A percentile compares a stretch with the other conserved stretches of the same genome.
phyloP scores from a whole-genome alignment of 1,284 basidiomycete genomes.

The Puccinia triticina region DNA sequence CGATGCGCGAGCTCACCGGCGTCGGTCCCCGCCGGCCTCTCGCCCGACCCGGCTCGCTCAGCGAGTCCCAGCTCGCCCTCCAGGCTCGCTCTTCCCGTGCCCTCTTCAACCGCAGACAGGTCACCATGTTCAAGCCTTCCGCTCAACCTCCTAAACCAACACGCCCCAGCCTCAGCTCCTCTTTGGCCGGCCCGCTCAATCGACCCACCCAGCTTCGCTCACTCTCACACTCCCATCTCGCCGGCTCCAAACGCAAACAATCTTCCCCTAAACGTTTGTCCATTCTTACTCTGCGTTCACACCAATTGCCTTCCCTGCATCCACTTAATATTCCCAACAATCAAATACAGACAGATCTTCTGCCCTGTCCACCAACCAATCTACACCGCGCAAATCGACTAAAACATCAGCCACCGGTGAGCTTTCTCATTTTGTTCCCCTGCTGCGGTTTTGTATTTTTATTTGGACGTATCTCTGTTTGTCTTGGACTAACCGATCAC shows the following conservation, averaged over 20 bases:
- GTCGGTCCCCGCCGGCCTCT: not conserved
- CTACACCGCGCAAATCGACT: constrained; percentile 22
- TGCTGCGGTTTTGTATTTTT: not conserved
- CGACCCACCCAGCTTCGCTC: not conserved
- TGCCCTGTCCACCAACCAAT: not conserved
- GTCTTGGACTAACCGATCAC: too few species aligned
- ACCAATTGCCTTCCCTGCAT: not conserved
- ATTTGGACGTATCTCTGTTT: too few species aligned
- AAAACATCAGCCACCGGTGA: not conserved
- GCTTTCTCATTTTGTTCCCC: not conserved
- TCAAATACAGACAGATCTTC: not conserved
- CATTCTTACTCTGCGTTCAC: not conserved
- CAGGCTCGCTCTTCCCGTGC: not conserved
- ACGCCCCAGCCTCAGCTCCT: not conserved
- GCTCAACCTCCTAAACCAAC: not conserved
- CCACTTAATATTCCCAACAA: not conserved
- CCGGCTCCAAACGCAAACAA: constrained; percentile 35
- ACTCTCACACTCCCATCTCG: not conserved
- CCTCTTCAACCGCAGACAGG: constrained; percentile 18
- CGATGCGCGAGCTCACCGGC: not conserved
- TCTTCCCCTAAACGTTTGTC: constrained; percentile 43
- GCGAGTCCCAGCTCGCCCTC: not conserved
- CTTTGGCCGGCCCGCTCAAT: not conserved
- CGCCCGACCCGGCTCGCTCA: not conserved
- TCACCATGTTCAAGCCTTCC: constrained; percentile 19